Percentiles rank a stretch among this genome's conserved stretches.
Conservation (phyloP, 306 rosid genomes). For the Lathyrus tuberosus region DNA sequence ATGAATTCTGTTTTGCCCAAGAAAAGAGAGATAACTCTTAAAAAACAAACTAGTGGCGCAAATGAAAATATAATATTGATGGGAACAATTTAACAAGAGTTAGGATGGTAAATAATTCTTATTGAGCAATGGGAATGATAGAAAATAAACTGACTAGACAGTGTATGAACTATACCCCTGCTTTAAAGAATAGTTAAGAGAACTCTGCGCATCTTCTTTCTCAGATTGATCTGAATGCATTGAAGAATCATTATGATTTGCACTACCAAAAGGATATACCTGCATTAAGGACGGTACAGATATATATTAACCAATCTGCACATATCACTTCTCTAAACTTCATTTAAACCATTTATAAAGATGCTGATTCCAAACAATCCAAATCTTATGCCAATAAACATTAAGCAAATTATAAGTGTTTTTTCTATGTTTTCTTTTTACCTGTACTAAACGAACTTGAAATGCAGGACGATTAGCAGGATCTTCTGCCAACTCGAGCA, state of each 20-base stretch:
- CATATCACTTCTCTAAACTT: constrained; percentile 12
- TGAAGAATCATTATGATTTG: constrained; percentile 60
- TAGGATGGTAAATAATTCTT: neutral
- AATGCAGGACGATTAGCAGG: constrained; percentile 75
- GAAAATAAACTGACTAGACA: constrained; percentile 22
- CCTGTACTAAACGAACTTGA: constrained; percentile 93
- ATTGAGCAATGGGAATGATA: constrained; percentile 14
- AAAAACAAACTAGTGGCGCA: constrained; percentile 36
- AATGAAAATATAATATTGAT: constrained; percentile 19
- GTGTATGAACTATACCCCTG: constrained; percentile 68
- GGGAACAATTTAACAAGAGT: constrained; percentile 21
- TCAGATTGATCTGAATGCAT: constrained; percentile 70
- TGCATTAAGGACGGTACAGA: constrained; percentile 45
- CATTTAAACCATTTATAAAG: constrained; percentile 19
- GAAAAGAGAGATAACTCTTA: constrained; percentile 22
- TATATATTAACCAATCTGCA: constrained; percentile 30
- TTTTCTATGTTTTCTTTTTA: constrained; percentile 34
- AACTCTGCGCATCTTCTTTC: constrained; percentile 95
- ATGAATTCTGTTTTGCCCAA: constrained; percentile 60
- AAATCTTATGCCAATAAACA: constrained; percentile 28
- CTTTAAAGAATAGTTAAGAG: constrained; percentile 58
- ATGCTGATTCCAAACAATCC: constrained; percentile 22
- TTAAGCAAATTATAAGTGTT: neutral
- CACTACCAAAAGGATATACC: constrained; percentile 73
- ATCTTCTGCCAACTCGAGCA: constrained; percentile 82